A percentile compares a stretch with the other conserved stretches of the same genome.
Conservation (phyloP, 768 basidiomycete genomes). For the Holtermanniella nyarrowii region DNA sequence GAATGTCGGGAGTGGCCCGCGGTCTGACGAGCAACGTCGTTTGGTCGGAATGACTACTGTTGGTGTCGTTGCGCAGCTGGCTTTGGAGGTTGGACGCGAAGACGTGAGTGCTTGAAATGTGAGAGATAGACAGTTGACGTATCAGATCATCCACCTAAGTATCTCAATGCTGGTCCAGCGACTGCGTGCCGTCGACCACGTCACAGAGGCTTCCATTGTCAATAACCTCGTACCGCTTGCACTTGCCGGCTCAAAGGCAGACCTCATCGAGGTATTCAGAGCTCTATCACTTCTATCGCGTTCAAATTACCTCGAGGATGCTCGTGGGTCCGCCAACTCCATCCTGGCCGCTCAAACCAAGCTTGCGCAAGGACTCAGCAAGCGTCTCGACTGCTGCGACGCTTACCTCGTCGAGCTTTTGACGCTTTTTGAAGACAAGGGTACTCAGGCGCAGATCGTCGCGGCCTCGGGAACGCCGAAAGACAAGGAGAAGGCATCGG, state of each 20-base stretch:
- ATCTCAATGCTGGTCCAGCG: constrained; percentile 88
- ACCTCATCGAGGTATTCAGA: constrained; percentile 73
- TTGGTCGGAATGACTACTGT: constrained; percentile 83
- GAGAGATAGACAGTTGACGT: background rate
- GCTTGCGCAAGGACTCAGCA: constrained; percentile 65
- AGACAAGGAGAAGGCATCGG: constrained; percentile 41
- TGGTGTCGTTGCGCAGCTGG: constrained; percentile 75
- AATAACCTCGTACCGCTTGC: constrained; percentile 86
- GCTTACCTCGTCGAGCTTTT: constrained; percentile 75
- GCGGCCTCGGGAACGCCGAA: constrained; percentile 55
- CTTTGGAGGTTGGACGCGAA: constrained; percentile 73
- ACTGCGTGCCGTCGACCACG: constrained; percentile 69
- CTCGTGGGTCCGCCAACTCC: constrained; percentile 80
- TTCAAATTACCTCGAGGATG: constrained; percentile 78
- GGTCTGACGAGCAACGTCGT: constrained; percentile 57
- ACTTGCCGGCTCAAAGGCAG: constrained; percentile 59
- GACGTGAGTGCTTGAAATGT: constrained; percentile 48
- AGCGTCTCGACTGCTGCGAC: constrained; percentile 65
- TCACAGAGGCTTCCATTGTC: constrained; percentile 81
- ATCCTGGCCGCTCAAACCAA: constrained; percentile 85
- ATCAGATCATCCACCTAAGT: constrained; percentile 72
- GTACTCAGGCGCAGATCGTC: constrained; percentile 75
- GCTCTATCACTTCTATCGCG: constrained; percentile 77
- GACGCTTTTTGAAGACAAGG: constrained; percentile 78
- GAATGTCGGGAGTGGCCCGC: constrained; percentile 7